Evolutionary conservation across 2,329 filamentous ascomycete genomes (phyloP).

Genomic region (Trichoderma arundinaceum): DNA sequence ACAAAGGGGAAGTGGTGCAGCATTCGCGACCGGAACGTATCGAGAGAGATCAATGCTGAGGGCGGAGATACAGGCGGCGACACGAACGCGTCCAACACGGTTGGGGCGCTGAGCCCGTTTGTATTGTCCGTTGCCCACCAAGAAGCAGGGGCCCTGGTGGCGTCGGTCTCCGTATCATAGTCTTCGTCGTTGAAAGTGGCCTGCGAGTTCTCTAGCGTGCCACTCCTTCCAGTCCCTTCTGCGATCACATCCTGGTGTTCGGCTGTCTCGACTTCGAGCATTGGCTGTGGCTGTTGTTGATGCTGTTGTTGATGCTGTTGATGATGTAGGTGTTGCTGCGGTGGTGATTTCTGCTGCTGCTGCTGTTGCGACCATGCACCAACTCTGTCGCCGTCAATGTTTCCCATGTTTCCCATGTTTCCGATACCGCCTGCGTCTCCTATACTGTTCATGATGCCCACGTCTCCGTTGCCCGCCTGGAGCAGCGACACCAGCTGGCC

Average conservation of each 20-base stretch:
- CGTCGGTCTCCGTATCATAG: not conserved
- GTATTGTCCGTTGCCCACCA: not conserved
- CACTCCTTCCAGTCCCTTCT: not conserved
- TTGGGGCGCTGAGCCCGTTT: not conserved
- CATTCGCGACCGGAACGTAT: constrained; percentile 2
- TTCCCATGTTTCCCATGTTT: not conserved
- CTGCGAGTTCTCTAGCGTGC: not conserved
- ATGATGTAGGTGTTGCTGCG: not conserved
- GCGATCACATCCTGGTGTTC: not conserved
- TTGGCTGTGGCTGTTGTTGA: not conserved
- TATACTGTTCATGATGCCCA: not conserved
- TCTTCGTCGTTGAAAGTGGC: not conserved
- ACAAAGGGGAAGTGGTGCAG: constrained; percentile 3
- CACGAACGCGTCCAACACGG: not conserved
- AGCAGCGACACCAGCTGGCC: constrained; percentile 3
- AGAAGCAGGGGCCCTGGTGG: not conserved
- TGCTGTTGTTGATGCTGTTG: not conserved
- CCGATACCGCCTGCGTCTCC: not conserved
- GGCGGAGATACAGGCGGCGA: not conserved
- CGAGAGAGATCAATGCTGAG: not conserved
- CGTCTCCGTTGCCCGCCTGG: not conserved
- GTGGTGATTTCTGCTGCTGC: constrained; percentile 1
- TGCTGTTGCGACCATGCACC: not conserved
- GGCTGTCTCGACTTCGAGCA: not conserved
- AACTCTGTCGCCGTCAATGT: not conserved